Evolutionary conservation across 2,329 filamentous ascomycete species (phyloP).

Genomic region (Fusarium foetens): DNA sequence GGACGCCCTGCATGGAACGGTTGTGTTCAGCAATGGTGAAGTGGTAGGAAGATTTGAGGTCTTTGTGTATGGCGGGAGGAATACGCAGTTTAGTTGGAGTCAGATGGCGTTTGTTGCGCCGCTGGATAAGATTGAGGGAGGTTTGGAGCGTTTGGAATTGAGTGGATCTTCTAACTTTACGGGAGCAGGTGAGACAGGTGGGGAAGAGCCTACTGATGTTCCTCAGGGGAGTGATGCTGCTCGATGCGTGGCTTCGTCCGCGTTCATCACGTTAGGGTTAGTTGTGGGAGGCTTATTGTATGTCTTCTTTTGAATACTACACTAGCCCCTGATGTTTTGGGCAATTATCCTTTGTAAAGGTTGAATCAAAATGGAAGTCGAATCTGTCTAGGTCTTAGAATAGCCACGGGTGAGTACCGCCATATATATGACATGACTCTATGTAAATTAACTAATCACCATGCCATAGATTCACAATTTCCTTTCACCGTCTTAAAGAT

Average conservation of each 20-base stretch:
- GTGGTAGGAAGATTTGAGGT: conserved; percentile 15
- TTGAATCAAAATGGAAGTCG: too few species aligned
- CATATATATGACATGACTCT: too few species aligned
- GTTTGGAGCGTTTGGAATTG: not conserved
- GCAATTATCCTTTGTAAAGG: too few species aligned
- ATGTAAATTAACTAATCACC: too few species aligned
- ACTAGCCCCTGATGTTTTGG: too few species aligned
- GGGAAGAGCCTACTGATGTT: not conserved
- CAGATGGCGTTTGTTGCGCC: conserved; percentile 27
- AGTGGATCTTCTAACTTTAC: not conserved
- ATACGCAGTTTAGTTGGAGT: conserved; percentile 25
- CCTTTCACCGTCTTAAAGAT: too few species aligned
- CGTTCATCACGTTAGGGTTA: fast-evolving
- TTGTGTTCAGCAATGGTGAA: not conserved
- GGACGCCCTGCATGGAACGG: conserved; percentile 3
- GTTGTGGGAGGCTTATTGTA: not conserved
- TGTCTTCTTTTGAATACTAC: not conserved
- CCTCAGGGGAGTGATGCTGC: not conserved
- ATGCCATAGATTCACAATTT: too few species aligned
- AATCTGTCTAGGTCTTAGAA: too few species aligned
- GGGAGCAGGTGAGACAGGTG: fast-evolving
- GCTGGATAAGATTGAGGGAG: not conserved
- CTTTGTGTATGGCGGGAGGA: conserved; percentile 19
- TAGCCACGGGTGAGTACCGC: too few species aligned
- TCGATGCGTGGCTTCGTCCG: not conserved